Conservation (phyloP, 2,329 filamentous ascomycete genomes). For the Pyrenophora tritici-repentis region DNA sequence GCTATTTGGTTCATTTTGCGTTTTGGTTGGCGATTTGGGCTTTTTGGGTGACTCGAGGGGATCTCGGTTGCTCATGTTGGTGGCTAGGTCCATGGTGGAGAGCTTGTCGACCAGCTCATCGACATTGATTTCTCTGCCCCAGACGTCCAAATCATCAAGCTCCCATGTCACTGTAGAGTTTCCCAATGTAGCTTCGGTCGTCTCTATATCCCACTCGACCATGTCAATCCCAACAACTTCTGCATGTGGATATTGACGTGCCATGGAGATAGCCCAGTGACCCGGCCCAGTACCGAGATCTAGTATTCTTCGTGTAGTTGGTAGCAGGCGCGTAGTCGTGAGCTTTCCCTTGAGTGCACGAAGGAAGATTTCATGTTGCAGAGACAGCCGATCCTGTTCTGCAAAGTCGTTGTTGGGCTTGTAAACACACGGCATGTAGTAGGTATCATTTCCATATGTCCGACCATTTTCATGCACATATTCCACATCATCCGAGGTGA, state of each 20-base stretch:
- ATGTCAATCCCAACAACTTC: conserved; percentile 58
- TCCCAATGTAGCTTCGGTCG: conserved; percentile 48
- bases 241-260: conserved; percentile 50
- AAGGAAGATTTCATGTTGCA: conserved; percentile 67
- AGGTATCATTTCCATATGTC: conserved; percentile 64
- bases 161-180: conserved; percentile 41
- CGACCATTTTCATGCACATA: conserved; percentile 65
- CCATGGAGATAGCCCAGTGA: conserved; percentile 57
- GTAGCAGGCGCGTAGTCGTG: conserved; percentile 41
- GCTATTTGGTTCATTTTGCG: conserved; percentile 16
- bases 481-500: conserved; percentile 56
- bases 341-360: conserved; percentile 43
- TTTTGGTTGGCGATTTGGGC: conserved; percentile 5
- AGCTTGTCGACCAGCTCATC: conserved; percentile 32
- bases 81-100: conserved; percentile 32
- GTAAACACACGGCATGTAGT: conserved; percentile 64
- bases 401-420: conserved; percentile 55
- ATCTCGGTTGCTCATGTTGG: conserved; percentile 26
- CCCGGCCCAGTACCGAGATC: conserved; percentile 57
- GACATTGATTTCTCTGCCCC: conserved; percentile 34
- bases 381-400: conserved; percentile 66
- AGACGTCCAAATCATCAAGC: conserved; percentile 46
- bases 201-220: conserved; percentile 57
- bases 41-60: conserved; percentile 22
- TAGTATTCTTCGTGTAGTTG: conserved; percentile 37